phyloP scores from a whole-genome alignment of 768 basidiomycete genomes.

The Astraeus odoratus region DNA sequence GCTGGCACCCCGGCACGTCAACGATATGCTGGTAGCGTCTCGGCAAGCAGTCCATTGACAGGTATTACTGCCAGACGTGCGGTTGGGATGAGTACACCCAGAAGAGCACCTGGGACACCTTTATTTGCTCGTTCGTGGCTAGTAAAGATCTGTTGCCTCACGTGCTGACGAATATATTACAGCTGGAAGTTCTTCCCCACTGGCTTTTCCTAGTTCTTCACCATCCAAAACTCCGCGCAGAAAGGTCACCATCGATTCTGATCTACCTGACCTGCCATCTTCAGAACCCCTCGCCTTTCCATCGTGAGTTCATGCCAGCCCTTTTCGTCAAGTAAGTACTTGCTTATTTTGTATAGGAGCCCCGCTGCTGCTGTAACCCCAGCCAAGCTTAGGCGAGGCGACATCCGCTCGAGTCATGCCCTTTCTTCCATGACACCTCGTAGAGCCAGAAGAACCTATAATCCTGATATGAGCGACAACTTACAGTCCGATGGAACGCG shows the following conservation, averaged over 20 bases:
- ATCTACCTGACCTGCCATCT: slow-evolving; percentile 34
- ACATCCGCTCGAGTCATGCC: slow-evolving; percentile 80
- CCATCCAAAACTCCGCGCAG: slow-evolving; percentile 43
- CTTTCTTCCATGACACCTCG: slow-evolving; percentile 44
- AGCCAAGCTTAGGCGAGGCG: slow-evolving; percentile 70
- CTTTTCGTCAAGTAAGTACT: neutral
- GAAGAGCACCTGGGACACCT: slow-evolving; percentile 33
- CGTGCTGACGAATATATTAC: neutral
- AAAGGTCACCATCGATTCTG: slow-evolving; percentile 30
- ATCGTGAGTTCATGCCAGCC: slow-evolving; percentile 36
- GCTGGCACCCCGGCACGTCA: slow-evolving; percentile 44
- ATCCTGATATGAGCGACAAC: slow-evolving; percentile 33
- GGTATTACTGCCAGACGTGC: slow-evolving; percentile 46
- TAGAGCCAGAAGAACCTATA: slow-evolving; percentile 29
- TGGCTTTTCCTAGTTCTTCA: slow-evolving; percentile 59
- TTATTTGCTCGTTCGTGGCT: slow-evolving; percentile 43
- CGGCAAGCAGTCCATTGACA: slow-evolving; percentile 36
- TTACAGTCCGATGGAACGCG: slow-evolving; percentile 53
- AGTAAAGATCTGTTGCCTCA: neutral
- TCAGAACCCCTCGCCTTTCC: slow-evolving; percentile 67
- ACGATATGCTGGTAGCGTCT: slow-evolving; percentile 28
- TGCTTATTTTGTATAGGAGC: slow-evolving; percentile 32
- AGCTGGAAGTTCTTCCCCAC: slow-evolving; percentile 57
- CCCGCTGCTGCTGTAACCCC: slow-evolving; percentile 50
- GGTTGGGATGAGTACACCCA: slow-evolving; percentile 50